phyloP scores from a whole-genome alignment of 345 rosid species.

The Gossypium australe region DNA sequence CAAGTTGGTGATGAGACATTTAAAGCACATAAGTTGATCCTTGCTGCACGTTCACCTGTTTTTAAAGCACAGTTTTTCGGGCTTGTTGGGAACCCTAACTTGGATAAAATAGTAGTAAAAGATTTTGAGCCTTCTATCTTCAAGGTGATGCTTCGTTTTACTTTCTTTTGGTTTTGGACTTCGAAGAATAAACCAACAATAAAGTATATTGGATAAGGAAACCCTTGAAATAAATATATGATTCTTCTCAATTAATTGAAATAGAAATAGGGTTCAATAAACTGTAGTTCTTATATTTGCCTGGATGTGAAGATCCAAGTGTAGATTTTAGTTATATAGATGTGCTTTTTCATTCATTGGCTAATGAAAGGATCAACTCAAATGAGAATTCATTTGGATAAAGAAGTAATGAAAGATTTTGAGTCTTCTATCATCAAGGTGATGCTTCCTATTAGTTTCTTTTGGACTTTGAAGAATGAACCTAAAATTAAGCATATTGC shows the following conservation, averaged over 20 bases:
- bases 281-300: neutral
- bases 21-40: conserved; percentile 81
- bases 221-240: neutral
- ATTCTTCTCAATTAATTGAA: neutral
- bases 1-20: conserved; percentile 69
- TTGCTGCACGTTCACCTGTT: conserved; percentile 88
- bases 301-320: neutral
- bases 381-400: conserved; percentile 5
- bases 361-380: neutral
- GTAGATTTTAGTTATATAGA: neutral
- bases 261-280: neutral
- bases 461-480: neutral
- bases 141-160: conserved; percentile 45
- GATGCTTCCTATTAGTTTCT: conserved; percentile 13
- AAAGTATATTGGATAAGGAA: neutral
- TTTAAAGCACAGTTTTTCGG: conserved; percentile 92
- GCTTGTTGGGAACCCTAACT: conserved; percentile 61
- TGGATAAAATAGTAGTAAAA: conserved; percentile 46
- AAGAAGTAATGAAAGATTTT: conserved; percentile 55
- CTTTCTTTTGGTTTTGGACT: neutral
- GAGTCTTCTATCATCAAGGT: conserved; percentile 88
- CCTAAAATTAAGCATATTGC: neutral
- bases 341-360: neutral
- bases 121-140: conserved; percentile 82
- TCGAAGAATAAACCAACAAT: conserved; percentile 3